phyloP scores from a whole-genome alignment of 1,284 basidiomycete genomes.

The Apiotrichum sp. region DNA sequence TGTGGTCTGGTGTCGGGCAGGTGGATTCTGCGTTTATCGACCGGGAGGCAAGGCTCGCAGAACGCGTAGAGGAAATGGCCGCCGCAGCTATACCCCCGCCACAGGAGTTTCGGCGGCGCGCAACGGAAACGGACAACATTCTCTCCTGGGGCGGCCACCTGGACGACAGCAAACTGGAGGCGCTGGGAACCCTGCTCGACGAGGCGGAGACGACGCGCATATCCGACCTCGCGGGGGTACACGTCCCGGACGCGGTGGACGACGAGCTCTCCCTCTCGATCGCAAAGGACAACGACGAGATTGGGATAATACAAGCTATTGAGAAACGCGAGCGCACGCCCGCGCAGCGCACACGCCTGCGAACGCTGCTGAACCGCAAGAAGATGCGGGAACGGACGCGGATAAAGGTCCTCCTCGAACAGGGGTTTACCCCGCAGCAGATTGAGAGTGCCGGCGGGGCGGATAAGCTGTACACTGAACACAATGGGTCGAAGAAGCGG shows the following conservation, averaged over 20 bases:
- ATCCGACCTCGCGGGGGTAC: background rate
- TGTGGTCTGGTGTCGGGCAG: background rate
- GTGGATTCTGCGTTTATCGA: too few species aligned
- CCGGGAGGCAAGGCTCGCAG: too few species aligned
- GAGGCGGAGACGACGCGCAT: background rate
- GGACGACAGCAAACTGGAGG: too few species aligned
- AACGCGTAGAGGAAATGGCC: too few species aligned
- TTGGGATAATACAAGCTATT: slow-evolving; percentile 17
- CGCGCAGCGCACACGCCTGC: slow-evolving; percentile 14
- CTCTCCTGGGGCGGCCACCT: too few species aligned
- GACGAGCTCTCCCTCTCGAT: slow-evolving; percentile 7
- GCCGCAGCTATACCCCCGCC: too few species aligned
- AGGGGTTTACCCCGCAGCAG: slow-evolving; percentile 23
- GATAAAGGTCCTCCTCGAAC: slow-evolving; percentile 16
- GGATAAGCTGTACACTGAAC: slow-evolving; percentile 18
- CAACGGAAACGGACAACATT: too few species aligned
- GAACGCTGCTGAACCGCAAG: slow-evolving; percentile 18
- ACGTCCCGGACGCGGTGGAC: background rate
- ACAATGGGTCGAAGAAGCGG: background rate
- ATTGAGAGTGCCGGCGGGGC: slow-evolving; percentile 26
- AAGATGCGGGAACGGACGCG: slow-evolving; percentile 24
- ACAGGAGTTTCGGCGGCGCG: too few species aligned
- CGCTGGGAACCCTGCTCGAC: background rate
- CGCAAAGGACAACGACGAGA: slow-evolving; percentile 18
- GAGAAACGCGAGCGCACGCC: slow-evolving; percentile 19